A percentile compares a stretch with the other conserved stretches of the same genome.
Conservation (phyloP, 2,329 filamentous ascomycete species). For the Ceratocystis cacaofunesta region DNA sequence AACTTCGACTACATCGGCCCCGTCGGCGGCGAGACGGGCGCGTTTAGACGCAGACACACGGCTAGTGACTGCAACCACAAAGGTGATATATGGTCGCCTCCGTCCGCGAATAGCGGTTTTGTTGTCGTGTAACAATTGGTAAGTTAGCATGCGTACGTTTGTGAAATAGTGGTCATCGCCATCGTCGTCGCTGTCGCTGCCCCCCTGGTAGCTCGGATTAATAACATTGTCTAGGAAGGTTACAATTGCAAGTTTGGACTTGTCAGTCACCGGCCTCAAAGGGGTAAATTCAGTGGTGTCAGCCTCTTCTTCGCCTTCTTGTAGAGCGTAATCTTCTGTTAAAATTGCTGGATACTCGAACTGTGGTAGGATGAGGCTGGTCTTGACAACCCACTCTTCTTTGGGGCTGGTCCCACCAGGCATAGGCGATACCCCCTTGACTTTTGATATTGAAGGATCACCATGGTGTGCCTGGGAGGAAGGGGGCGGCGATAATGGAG, state of each 20-base stretch:
- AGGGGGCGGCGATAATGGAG: background rate
- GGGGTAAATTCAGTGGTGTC: background rate
- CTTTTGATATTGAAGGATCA: conserved; percentile 4
- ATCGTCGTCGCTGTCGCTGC: conserved; percentile 6
- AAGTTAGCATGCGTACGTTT: conserved; percentile 26
- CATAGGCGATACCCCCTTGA: background rate
- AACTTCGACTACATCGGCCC: conserved; percentile 27
- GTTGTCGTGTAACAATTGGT: conserved; percentile 28
- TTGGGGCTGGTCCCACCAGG: background rate
- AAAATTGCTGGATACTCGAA: conserved; percentile 13
- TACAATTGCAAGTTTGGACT: conserved; percentile 23
- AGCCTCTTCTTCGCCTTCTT: conserved; percentile 4
- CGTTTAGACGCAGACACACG: conserved; percentile 23
- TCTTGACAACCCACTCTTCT: background rate
- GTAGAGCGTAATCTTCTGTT: background rate
- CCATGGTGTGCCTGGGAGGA: background rate
- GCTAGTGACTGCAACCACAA: conserved; percentile 27
- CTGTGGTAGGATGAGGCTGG: conserved; percentile 11
- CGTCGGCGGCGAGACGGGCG: conserved; percentile 25
- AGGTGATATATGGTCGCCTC: conserved; percentile 21
- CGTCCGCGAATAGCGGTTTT: conserved; percentile 22
- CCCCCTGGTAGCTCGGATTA: conserved; percentile 14
- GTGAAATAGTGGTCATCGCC: conserved; percentile 27
- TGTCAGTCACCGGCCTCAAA: conserved; percentile 2
- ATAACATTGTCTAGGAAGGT: conserved; percentile 26